phyloP scores from a whole-genome alignment of 179 eudicot species.

The Amaranthus tricolor region DNA sequence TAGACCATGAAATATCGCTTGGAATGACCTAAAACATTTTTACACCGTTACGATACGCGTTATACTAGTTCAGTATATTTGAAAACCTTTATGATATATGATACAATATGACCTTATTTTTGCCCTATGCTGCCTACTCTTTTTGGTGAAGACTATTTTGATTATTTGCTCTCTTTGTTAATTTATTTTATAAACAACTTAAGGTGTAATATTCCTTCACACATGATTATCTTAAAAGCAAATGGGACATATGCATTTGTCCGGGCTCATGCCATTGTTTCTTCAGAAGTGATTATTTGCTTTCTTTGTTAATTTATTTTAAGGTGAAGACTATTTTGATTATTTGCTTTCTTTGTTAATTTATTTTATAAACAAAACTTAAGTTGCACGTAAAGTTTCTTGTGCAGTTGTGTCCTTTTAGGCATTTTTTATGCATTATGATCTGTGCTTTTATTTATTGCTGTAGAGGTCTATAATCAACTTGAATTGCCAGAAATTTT shows the following conservation, averaged over 20 bases:
- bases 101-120: too few species aligned
- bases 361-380: not conserved
- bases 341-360: not conserved
- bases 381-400: not conserved
- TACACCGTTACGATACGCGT: too few species aligned
- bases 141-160: not conserved
- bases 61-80: too few species aligned
- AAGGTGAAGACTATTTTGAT: not conserved
- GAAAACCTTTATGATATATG: too few species aligned
- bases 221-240: not conserved
- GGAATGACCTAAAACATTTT: too few species aligned
- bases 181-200: not conserved
- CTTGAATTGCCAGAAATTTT: not conserved
- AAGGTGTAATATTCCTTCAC: not conserved
- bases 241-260: not conserved
- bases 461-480: not conserved
- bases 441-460: not conserved
- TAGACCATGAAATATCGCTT: too few species aligned
- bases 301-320: too few species aligned
- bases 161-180: not conserved
- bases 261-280: not conserved
- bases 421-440: not conserved
- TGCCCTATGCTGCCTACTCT: not conserved
- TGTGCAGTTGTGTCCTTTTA: not conserved
- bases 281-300: not conserved